Evolutionary conservation across 2,329 filamentous ascomycete species (phyloP), one percentile per base, ranked within the genome.

Genomic region (Fusarium lyarnte): DNA sequence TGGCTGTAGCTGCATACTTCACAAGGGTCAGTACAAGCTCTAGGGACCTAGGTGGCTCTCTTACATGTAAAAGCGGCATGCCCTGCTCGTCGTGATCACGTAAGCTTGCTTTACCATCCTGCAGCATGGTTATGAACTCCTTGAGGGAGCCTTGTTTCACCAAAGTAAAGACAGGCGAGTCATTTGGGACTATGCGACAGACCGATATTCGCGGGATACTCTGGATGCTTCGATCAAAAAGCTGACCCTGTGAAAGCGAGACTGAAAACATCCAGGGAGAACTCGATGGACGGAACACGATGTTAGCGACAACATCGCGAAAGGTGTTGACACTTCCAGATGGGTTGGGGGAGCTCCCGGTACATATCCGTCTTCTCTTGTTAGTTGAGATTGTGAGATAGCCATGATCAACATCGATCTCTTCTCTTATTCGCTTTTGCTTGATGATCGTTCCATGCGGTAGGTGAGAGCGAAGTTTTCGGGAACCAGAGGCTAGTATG

Each of bases 21-120:
- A 8, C 0, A 11, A 19, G 3, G 5, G 13, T 41, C 6, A 52
- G 27, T 3, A 21, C 1, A 21, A 16, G 21, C 1, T 21, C 8
- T 2, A 16, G 1, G 5, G 19, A 8, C 5, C 1, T 6, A 21
- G 7, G 3, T 1, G 3, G 6, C 2, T 13, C 23, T 23, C 29
- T 35, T 29, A 72, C 68, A 10, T 72, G 70, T 45, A 72, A 17
- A 31, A 72, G 64, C 2, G 58, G 52, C 63, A 57, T 61, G 0
- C 70, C 70, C 21, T 68, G 51, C 16, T 72, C 68, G 36, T 72
- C 68, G 8, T 72, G 68, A 5, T 72, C 68, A 3, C 64, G 58
- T 2, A 72, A 25, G 13, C 55, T 72, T n/a, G 64, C 64, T 19
- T 72, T 71, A 0, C 70, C 64, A 5, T 65, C 23, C 2, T n/a